Conservation (phyloP, 768 basidiomycete genomes). For the Strobilomyces confusus region DNA sequence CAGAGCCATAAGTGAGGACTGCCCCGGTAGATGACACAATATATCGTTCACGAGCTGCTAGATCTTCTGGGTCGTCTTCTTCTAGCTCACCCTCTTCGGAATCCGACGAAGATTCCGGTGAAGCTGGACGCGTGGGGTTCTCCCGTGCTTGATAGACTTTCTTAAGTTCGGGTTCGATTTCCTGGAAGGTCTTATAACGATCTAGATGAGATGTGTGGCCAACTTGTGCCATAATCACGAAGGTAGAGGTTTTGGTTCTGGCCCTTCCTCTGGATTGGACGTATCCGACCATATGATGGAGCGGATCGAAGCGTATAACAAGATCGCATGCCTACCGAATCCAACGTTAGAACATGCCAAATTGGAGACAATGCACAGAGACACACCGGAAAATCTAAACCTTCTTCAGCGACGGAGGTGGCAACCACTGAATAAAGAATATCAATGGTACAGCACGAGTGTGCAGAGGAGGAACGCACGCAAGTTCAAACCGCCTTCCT, state of each 20-base stretch:
- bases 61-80: conserved; percentile 50
- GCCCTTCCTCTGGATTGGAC: conserved; percentile 89
- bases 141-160: conserved; percentile 54
- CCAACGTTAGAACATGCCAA: neutral
- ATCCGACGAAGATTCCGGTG: conserved; percentile 25
- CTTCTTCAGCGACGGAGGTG: conserved; percentile 89
- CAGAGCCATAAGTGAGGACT: conserved; percentile 72
- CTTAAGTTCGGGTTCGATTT: conserved; percentile 63
- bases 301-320: conserved; percentile 78
- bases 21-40: conserved; percentile 71
- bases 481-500: conserved; percentile 61
- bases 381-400: conserved; percentile 80
- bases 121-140: conserved; percentile 28
- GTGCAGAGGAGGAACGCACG: conserved; percentile 40
- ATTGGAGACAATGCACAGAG: neutral
- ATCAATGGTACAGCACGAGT: neutral
- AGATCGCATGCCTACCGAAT: conserved; percentile 76
- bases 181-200: conserved; percentile 54
- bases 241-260: conserved; percentile 69
- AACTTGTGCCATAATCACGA: conserved; percentile 75
- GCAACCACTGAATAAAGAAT: conserved; percentile 53
- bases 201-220: conserved; percentile 50
- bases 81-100: conserved; percentile 37
- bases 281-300: conserved; percentile 82
- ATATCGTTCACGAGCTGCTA: conserved; percentile 68